Percentiles rank a stretch among this genome's conserved stretches.
These are phyloP conservation scores for Albophoma yamanashiensis DNA, from an alignment of 2,329 filamentous ascomycete species.

Conservation along the genomic window DNA sequence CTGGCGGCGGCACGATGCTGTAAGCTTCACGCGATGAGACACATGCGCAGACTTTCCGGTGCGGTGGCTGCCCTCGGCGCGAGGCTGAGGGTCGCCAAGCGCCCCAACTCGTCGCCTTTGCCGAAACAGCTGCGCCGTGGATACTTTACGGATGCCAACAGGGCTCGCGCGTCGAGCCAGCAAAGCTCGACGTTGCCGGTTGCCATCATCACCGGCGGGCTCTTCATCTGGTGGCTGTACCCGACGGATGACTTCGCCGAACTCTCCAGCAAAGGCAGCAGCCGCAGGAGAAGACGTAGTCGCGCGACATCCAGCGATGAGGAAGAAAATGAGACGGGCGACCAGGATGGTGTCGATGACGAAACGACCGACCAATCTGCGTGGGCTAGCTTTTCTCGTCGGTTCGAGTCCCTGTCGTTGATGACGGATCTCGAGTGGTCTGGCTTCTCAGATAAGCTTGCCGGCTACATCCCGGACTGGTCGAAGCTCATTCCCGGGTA, in stretches of 20 bases:
- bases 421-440: conserved; percentile 45
- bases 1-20: neutral
- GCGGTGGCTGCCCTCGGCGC: neutral
- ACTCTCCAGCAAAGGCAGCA: conserved; percentile 14
- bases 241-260: conserved; percentile 30
- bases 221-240: conserved; percentile 32
- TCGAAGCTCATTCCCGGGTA: conserved; percentile 64
- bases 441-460: conserved; percentile 45
- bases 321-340: conserved; percentile 8
- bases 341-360: conserved; percentile 6
- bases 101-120: neutral
- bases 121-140: neutral
- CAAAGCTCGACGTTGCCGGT: conserved; percentile 3
- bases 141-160: neutral
- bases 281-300: conserved; percentile 3
- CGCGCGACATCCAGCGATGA: neutral
- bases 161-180: neutral
- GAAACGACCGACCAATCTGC: conserved; percentile 23
- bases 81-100: neutral
- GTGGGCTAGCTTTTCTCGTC: conserved; percentile 36
- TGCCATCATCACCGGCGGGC: conserved; percentile 22
- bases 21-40: neutral
- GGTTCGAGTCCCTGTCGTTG: conserved; percentile 42
- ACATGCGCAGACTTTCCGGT: neutral
- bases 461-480: conserved; percentile 74